Percentiles rank a stretch among this genome's conserved stretches.
These are phyloP conservation scores for Purshia tridentata DNA, from an alignment of 306 rosid genomes.

Conservation along the genomic window DNA sequence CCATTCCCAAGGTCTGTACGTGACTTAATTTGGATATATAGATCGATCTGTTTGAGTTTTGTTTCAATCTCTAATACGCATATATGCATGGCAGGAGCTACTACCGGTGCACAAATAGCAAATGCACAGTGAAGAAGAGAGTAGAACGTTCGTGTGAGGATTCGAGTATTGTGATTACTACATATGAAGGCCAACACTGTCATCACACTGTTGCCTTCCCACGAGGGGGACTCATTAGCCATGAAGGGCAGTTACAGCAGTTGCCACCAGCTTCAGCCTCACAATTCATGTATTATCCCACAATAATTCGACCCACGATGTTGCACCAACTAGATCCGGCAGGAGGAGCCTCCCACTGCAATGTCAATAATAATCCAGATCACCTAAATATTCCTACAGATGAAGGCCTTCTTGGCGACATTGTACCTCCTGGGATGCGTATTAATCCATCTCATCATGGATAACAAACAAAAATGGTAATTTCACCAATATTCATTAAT, in stretches of 20 bases:
- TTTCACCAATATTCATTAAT: neutral
- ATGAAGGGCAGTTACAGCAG: conserved; percentile 23
- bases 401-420: conserved; percentile 87
- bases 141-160: conserved; percentile 93
- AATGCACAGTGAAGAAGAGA: conserved; percentile 95
- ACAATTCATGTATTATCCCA: conserved; percentile 52
- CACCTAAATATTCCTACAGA: conserved; percentile 21
- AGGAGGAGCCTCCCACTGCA: conserved; percentile 22
- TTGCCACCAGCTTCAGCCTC: conserved; percentile 46
- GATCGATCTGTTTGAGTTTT: too few species aligned
- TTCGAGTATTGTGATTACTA: conserved; percentile 73
- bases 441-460: conserved; percentile 24
- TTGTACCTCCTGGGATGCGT: conserved; percentile 83
- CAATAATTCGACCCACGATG: conserved; percentile 34
- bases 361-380: neutral
- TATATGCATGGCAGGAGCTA: conserved; percentile 92
- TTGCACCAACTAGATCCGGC: conserved; percentile 21
- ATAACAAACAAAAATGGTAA: conserved; percentile 14
- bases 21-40: too few species aligned
- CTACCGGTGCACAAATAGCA: conserved; percentile 96
- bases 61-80: too few species aligned
- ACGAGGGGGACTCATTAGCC: conserved; percentile 53
- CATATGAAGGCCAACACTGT: conserved; percentile 97
- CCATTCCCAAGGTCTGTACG: conserved; percentile 98
- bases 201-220: conserved; percentile 81